Evolutionary conservation across 2,329 filamentous ascomycete genomes (phyloP), one percentile per base, ranked within the genome.

Genomic region (Acephala macrosclerotiorum): DNA sequence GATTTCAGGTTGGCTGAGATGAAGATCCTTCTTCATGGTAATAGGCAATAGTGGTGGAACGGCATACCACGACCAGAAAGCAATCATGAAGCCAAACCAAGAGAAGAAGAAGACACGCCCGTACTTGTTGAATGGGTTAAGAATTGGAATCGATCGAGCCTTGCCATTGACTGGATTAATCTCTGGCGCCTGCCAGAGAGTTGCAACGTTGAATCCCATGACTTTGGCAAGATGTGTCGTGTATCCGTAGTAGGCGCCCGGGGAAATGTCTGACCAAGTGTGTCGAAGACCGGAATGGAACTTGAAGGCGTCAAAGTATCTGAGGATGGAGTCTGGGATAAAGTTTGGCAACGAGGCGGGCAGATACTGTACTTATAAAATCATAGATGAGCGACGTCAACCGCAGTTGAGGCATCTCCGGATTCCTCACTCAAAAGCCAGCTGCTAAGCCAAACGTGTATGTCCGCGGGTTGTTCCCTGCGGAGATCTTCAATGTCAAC

Each of bases 11-110:
- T 89, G 82, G 12, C 85, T 89, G 73, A 97, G 87, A 60, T 88
- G 77, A 38, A 97, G 85, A 75, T 97, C 93, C 69, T 89, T 83
- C 76, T 90, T 90, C 81, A 97, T 96, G 33, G 92, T 93, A 89
- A 87, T 60, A 47, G 69, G 66, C 35, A 75, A 59, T 63, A 75
- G 57, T 51, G 94, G 94, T 70, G 94, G 92, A 79, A 97, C 97
- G 1, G 94, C 91, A 81, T 96, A 97, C 91, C 91, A 97, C 12
- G 92, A 94, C 85, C 93, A 92, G 79, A 97, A 97, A 8, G 92
- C 91, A 61, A 95, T 86, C 85, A 96, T 67, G 66, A 67, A 67
- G 26, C 66, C 92, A 57, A 94, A 85, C 89, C 92, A 96, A 1
- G 91, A 91, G 80, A 97, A 97, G 82, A 94, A 93, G 79, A 96